Evolutionary conservation across 768 basidiomycete genomes (phyloP).

Genomic region (Mycena epipterygia): DNA sequence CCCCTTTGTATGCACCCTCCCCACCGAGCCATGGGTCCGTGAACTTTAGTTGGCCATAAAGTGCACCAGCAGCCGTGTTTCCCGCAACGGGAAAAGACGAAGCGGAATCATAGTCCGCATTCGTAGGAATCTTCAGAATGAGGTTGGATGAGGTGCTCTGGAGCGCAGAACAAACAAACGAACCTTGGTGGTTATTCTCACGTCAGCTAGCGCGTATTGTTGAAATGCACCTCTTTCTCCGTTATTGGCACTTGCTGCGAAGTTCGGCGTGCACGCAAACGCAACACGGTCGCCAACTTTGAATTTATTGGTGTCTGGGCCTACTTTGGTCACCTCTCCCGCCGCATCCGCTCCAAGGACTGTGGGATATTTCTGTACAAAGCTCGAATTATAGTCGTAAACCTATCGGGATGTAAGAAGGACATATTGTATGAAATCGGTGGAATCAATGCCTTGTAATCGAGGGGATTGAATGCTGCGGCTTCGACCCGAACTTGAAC

Average conservation of each 20-base stretch:
- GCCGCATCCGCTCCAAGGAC: slow-evolving; percentile 53
- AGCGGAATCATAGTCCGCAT: slow-evolving; percentile 5
- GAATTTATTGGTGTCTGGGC: slow-evolving; percentile 55
- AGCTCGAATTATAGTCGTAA: not conserved
- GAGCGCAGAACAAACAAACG: not conserved
- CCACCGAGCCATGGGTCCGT: slow-evolving; percentile 14
- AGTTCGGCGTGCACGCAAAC: not conserved
- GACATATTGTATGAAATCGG: too few relatives aligned
- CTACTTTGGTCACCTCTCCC: slow-evolving; percentile 55
- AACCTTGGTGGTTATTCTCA: not conserved
- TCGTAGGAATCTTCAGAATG: not conserved
- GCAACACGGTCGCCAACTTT: slow-evolving; percentile 56
- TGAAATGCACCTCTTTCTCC: slow-evolving; percentile 6
- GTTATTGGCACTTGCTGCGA: not conserved
- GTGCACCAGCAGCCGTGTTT: not conserved
- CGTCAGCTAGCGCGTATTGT: not conserved
- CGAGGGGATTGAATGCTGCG: not conserved
- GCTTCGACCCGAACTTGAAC: slow-evolving; percentile 1
- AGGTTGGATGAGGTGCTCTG: too few relatives aligned
- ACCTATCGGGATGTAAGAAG: not conserved
- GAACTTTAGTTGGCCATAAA: not conserved
- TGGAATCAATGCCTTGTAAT: slow-evolving; percentile 1
- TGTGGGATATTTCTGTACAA: slow-evolving; percentile 44
- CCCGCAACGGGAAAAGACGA: slow-evolving; percentile 1
- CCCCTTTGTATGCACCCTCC: slow-evolving; percentile 11